phyloP scores from a whole-genome alignment of 345 rosid species.

The Eutrema heterophyllum region DNA sequence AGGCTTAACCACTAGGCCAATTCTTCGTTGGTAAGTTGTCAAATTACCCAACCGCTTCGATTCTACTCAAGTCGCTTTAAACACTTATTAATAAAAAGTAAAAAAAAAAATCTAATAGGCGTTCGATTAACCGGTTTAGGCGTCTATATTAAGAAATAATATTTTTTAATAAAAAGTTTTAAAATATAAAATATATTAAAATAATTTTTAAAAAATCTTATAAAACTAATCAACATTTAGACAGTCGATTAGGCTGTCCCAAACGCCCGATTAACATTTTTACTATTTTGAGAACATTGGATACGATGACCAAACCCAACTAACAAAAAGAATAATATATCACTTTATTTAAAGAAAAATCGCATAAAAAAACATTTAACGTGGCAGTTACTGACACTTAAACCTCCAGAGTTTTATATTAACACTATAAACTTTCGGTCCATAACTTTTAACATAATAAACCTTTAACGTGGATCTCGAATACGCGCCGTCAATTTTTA shows the following conservation, averaged over 20 bases:
- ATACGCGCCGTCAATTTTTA: no score
- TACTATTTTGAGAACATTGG: not conserved
- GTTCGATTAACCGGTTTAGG: not conserved
- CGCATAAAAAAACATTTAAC: no score
- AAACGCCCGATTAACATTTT: not conserved
- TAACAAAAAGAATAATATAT: constrained; percentile 9
- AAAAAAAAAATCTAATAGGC: no score
- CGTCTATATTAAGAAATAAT: not conserved
- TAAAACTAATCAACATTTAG: not conserved
- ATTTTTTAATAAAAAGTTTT: not conserved
- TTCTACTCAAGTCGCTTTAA: not conserved
- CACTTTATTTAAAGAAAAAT: not conserved
- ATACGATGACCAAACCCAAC: constrained; percentile 21
- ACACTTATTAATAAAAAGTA: not conserved
- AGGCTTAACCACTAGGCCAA: no score
- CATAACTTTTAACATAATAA: no score
- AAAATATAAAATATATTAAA: not conserved
- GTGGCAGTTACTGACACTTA: no score
- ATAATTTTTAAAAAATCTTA: not conserved
- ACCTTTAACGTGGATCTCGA: no score
- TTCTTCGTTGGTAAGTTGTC: not conserved
- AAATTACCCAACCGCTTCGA: not conserved
- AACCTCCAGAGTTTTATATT: no score
- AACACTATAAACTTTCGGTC: no score
- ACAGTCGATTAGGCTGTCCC: not conserved